Evolutionary conservation across 345 rosid genomes (phyloP), one percentile per base, ranked within the genome.

Genomic region (Laguncularia racemosa): DNA sequence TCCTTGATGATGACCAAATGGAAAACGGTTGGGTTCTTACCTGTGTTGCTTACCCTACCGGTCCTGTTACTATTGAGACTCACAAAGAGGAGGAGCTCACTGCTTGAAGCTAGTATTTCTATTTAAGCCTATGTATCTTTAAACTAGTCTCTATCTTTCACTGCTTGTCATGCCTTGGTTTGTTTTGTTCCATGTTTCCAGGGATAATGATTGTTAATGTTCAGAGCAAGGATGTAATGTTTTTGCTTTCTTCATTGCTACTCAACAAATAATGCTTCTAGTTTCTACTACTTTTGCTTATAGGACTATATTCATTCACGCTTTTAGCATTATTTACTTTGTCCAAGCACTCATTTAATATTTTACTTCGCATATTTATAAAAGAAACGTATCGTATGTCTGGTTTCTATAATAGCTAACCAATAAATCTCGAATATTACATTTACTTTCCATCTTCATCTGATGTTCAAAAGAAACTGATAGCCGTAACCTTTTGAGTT

Each of bases 51-150:
- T 85, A 69, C 67, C 81, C 95, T 8, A 44, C 63, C 15, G 59
- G 76, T 18, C 81, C 79, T 70, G 72, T 81, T 58, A 70, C 62
- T 69, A 81, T 92, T 55, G 86, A 73, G 77, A 92, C 99, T 40
- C 97, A 86, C 96, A 82, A 83, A 82, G 99, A 93, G 70, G 99
- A 83, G 12, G 97, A 83, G 13, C 73, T 92, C 55, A 16, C 55
- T 52, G 77, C 44, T 48, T 79, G 63, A 61, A 26, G 20, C 47
- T 50, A 28, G 13, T 18, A 60, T 38, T 50, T 47, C 16, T 14
- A 20, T 28, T 56, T 38, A 16, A 18, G 13, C 38, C 49, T 38
- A 44, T 28, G 33, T 4, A 18, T 40, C 20, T 17, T 38, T 6
- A 10, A 12, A 16, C 46, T 44, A 26, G 11, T 50, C 26, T 38